Base-by-base conservation (phyloP, 257 asterid species). In the Galeopsis tetrahit region DNA sequence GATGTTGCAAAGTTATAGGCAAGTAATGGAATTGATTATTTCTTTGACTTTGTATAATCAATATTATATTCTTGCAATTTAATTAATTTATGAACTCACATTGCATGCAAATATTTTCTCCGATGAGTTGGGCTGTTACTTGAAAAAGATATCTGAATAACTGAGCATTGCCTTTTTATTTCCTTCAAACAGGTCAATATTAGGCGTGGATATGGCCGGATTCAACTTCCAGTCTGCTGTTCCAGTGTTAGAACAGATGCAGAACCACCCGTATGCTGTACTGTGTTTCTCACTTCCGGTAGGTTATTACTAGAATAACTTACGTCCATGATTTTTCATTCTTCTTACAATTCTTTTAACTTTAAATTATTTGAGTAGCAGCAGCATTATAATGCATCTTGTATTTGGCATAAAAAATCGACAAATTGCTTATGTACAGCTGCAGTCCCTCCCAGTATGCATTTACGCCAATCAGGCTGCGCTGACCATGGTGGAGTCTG, bases 1-100 rank as follows among this genome's bases (percentile, higher is more conserved):
- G 77, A 79, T 83, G 46, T 57, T 70, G 76, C 78, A 79, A 61
- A 79, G 86, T 73, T 83, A 79, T 39, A 81, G 85, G 90, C 69
- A 80, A 76, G 84, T 74, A 14, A 63, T 14, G 31, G n/a, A 61
- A 28, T 38, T 60, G 0, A 14, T 4, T 51, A 51, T 10, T 5
- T 55, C 4, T 60, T 2, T 44, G 42, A 17, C 13, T 21, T 10
- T 61, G 62, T 31, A 49, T 48, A 73, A 31, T 52, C 57, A 38
- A 75, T 14, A 51, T 44, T 52, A 43, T 66, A 9, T 7, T 53
- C 63, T 34, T 48, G 15, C 36, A 38, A 56, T 65, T 64, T 43
- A 34, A 61, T 10, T 17, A 32, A 4, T 33, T 10, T 58, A 33
- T 32, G 40, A 32, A 58, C 39, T 58, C 9, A 34, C 14, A 57